Evolutionary conservation across 495 filamentous ascomycete genomes (phyloP).

Genomic region (Penicillium nucicola): DNA sequence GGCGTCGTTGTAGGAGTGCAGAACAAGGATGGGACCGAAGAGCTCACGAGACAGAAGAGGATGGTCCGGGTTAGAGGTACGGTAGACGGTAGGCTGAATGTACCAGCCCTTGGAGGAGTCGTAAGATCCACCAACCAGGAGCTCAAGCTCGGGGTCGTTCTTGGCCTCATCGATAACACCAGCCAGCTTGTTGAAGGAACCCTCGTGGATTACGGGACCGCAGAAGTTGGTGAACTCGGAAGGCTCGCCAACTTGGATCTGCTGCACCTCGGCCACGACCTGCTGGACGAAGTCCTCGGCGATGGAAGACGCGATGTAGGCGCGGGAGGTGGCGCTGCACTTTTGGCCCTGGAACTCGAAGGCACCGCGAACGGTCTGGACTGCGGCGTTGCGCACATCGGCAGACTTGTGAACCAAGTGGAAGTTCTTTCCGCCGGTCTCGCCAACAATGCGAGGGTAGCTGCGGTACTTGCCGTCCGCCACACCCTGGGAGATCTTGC

Average conservation of each 20-base stretch:
- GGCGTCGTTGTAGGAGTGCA: conserved; percentile 58
- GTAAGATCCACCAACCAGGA: conserved; percentile 57
- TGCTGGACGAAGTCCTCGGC: conserved; percentile 62
- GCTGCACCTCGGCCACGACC: conserved; percentile 62
- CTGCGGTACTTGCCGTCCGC: conserved; percentile 68
- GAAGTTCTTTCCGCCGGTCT: conserved; percentile 90
- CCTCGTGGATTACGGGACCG: conserved; percentile 55
- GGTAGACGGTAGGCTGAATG: conserved; percentile 66
- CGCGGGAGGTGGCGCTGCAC: conserved; percentile 77
- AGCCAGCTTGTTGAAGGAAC: conserved; percentile 50
- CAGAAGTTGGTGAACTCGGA: conserved; percentile 63
- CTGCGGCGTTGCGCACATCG: conserved; percentile 69
- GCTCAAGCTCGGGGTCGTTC: conserved; percentile 58
- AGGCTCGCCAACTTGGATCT: conserved; percentile 66
- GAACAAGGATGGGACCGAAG: conserved; percentile 60
- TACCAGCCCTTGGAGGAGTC: conserved; percentile 61
- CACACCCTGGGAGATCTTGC: conserved; percentile 68
- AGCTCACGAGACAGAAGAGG: conserved; percentile 59
- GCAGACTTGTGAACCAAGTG: conserved; percentile 74
- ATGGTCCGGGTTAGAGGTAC: conserved; percentile 61
- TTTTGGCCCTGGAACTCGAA: conserved; percentile 90
- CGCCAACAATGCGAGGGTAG: conserved; percentile 81
- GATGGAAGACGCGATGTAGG: conserved; percentile 68
- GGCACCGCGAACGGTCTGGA: conserved; percentile 76
- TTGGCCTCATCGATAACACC: conserved; percentile 61